Evolutionary conservation across 225 moss, liverwort and hornwort species (phyloP), one percentile per base, ranked within the genome.

Genomic region (Pseudisothecium myosuroides): DNA sequence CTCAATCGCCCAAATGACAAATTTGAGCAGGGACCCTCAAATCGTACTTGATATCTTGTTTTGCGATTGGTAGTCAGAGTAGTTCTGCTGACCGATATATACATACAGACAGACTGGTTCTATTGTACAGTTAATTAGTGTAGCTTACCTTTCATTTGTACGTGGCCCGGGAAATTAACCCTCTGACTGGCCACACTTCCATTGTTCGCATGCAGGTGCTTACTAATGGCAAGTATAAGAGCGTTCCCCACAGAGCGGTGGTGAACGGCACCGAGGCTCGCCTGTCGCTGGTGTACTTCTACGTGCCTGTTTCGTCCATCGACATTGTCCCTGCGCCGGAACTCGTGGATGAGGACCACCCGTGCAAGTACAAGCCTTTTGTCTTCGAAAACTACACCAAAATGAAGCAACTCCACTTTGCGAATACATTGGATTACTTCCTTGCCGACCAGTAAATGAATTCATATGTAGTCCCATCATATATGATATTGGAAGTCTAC

Each of bases 211-310:
- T 54, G 58, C 94, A 94, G 94, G 94, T 90, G 58, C 89, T 93
- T 45, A 93, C 94, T 17, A 95, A 94, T 18, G 77, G 16, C 17
- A 85, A 34, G 67, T 95, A 94, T 83, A 91, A 89, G 90, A 95
- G 95, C 67, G 74, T 95, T 50, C 88, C 92, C 5, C 95, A 95
- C 89, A 31, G 94, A 13, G 94, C 93, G 1, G 95, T 95, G 2
- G 95, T 95, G 85, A 94, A 95, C 90, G 50, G 55, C 62, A 88
- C 81, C 76, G 11, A 81, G 63, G 34, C 94, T 5, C 90, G 95
- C 7, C 61, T 92, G 49, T 95, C 94, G 3, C 74, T 95, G 56
- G 92, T 92, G 58, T 92, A 92, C 90, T 95, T 95, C 89, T 93
- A 92, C 89, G 72, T 88, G 66, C 94, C 95, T 0, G 17, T 23